Percentiles rank a stretch among this genome's conserved stretches.
Evolutionary conservation across 31 red algal species (phyloP).

Genomic region (Porphyra umbilicalis): DNA sequence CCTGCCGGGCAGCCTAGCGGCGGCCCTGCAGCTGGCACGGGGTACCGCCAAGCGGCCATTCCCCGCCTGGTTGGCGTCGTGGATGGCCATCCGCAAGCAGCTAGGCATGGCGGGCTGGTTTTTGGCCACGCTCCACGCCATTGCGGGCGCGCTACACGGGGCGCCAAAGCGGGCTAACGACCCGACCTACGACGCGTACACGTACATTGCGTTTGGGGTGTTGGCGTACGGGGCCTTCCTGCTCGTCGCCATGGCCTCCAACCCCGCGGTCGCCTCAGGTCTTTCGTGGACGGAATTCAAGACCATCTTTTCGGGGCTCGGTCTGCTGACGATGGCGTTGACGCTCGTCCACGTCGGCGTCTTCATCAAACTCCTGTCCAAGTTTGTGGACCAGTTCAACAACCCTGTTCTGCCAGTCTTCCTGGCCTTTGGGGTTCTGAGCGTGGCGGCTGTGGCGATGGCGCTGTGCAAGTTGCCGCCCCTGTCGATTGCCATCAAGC

Average conservation of each 20-base stretch:
- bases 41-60: background rate
- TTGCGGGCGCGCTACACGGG: background rate
- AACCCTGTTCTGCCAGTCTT: background rate
- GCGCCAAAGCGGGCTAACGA: background rate
- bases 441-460: background rate
- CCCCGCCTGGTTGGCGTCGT: background rate
- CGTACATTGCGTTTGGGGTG: background rate
- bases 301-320: background rate
- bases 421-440: background rate
- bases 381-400: background rate
- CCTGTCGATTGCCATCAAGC: background rate
- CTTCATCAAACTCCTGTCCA: background rate
- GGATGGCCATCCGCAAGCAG: slow-evolving; percentile 9
- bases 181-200: background rate
- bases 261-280: background rate
- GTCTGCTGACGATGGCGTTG: background rate
- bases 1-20: background rate
- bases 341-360: background rate
- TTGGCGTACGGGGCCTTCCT: background rate
- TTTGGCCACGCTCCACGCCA: background rate
- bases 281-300: slow-evolving; percentile 6
- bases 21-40: background rate
- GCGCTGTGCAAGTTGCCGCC: background rate
- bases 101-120: background rate
- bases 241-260: background rate